Evolutionary conservation across 176 grass and related monocot species (phyloP), one percentile per base, ranked within the genome.

Genomic region (Triticum monococcum): DNA sequence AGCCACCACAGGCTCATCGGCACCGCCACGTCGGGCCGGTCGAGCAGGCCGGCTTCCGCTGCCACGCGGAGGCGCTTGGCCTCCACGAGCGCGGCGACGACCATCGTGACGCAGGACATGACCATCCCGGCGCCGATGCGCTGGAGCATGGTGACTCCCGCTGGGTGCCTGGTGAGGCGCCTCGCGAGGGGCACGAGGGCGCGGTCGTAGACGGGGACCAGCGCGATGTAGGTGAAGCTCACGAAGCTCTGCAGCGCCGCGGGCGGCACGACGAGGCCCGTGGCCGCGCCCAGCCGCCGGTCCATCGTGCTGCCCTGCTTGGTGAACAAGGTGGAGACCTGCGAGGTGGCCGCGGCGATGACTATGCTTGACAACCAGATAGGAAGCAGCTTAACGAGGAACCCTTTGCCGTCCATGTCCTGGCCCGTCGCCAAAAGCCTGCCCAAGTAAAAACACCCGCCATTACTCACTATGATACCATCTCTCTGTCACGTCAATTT

Each of bases 1-100:
- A 98, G 36, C 95, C 93, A 95, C 95, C 91, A 95, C 11, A 98
- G 67, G 57, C 87, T 93, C 93, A 95, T 95, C 14, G 93, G 95
- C 69, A 93, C 61, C 17, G 72, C 24, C 25, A 69, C 64, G n/a
- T 79, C 68, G 8, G 92, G 90, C 17, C 14, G 48, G 81, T 94
- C 89, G 1, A 82, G 8, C 66, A 93, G 40, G 48, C 90, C 87
- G 8, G 67, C 92, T 13, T 93, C 91, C 32, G 5, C 22, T 2
- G 92, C 92, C 11, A 37, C 62, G 4, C 73, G 14, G 80, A 98
- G 91, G 50, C 92, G 79, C 72, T 36, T 90, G 46, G 41, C 85
- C 25, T 98, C 95, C 22, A 93, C 91, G 77, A 95, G 64, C 23
- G 87, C 95, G 9, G 92, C 85, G 67, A 75, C 69, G 35, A 9